phyloP scores from a whole-genome alignment of 768 basidiomycete genomes.

The Boletus subparvulus region DNA sequence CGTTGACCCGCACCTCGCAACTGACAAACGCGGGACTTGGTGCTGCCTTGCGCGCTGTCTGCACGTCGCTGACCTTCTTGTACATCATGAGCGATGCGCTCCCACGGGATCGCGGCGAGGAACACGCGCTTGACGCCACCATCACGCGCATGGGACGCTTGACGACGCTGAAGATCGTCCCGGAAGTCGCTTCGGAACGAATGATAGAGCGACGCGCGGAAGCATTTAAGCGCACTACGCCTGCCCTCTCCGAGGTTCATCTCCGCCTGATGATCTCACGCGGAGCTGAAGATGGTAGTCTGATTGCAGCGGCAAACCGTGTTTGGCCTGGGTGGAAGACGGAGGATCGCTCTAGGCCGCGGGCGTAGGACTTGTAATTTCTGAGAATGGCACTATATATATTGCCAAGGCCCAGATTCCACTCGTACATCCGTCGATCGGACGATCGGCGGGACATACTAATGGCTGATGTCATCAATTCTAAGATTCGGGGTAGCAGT shows the following conservation, averaged over 20 bases:
- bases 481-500: background rate
- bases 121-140: constrained; percentile 6
- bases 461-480: background rate
- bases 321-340: constrained; percentile 8
- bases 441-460: too few species aligned
- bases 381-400: too few species aligned
- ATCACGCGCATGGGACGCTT: constrained; percentile 6
- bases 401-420: too few species aligned
- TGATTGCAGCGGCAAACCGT: background rate
- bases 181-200: background rate
- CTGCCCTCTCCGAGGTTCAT: background rate
- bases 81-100: background rate
- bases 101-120: background rate
- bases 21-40: constrained; percentile 8
- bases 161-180: background rate
- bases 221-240: background rate
- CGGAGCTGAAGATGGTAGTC: background rate
- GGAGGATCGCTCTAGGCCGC: too few species aligned
- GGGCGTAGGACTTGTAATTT: too few species aligned
- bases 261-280: background rate
- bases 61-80: background rate
- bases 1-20: background rate
- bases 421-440: too few species aligned
- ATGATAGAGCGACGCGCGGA: constrained; percentile 8
- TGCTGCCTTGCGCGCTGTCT: background rate